These are phyloP conservation scores for Starmerella vaccinii DNA, from an alignment of 805 yeast species.

Conservation along the genomic window DNA sequence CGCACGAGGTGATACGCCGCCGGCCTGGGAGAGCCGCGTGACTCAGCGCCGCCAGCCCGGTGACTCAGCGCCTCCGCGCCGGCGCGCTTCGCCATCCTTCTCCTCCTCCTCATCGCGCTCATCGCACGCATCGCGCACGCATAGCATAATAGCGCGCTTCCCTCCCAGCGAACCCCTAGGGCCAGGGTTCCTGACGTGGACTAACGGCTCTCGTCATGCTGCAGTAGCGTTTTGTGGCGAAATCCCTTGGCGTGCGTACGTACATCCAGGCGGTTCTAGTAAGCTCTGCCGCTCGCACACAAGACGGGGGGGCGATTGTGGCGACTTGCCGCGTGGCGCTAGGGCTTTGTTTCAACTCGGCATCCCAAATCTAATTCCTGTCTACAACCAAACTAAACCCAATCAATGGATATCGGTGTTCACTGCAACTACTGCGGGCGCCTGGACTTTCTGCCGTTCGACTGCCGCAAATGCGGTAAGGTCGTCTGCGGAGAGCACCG, in stretches of 20 bases:
- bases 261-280: neutral
- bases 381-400: no score
- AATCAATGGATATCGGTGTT: constrained; percentile 34
- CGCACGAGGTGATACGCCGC: neutral
- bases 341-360: neutral
- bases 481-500: constrained; percentile 34
- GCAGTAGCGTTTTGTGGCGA: no score
- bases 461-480: constrained; percentile 32
- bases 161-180: no score
- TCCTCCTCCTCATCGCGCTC: no score
- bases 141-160: no score
- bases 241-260: no score
- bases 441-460: constrained; percentile 37
- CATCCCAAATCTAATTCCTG: neutral
- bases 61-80: no score
- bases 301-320: neutral
- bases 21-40: no score
- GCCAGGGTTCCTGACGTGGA: no score
- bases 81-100: no score
- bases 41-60: neutral
- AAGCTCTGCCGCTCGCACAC: neutral
- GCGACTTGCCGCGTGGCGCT: constrained; percentile 1
- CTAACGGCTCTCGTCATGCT: no score
- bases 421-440: constrained; percentile 34
- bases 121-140: no score